phyloP scores from a whole-genome alignment of 2,329 filamentous ascomycete species.

The Fonsecaea monophora region DNA sequence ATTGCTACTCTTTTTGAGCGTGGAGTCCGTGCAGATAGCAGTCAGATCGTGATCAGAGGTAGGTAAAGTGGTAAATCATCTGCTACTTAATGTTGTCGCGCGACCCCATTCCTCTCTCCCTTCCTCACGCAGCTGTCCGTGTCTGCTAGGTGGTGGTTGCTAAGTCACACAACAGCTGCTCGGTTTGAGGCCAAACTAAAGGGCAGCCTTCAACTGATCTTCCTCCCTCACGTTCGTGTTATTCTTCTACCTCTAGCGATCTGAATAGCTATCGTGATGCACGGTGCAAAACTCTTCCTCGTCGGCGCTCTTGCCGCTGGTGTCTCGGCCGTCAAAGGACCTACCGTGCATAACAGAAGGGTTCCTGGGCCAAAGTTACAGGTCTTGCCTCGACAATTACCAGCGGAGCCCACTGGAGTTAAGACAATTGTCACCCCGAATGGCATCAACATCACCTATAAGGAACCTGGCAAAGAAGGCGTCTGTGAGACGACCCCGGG shows the following conservation, averaged over 20 bases:
- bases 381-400: slow-evolving; percentile 45
- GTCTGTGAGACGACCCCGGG: slow-evolving; percentile 63
- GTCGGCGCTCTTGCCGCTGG: slow-evolving; percentile 24
- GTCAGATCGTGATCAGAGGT: slow-evolving; percentile 9
- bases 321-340: slow-evolving; percentile 29
- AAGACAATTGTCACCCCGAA: slow-evolving; percentile 49
- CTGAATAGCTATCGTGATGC: slow-evolving; percentile 16
- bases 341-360: slow-evolving; percentile 32
- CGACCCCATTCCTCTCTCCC: slow-evolving; percentile 4
- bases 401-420: slow-evolving; percentile 48
- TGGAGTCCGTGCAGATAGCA: neutral
- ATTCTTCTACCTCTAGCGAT: neutral
- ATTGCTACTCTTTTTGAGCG: slow-evolving; percentile 13
- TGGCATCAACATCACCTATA: slow-evolving; percentile 63
- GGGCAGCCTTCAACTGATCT: neutral
- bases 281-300: slow-evolving; percentile 9
- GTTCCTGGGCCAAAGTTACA: slow-evolving; percentile 31
- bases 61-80: neutral
- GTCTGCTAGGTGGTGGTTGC: neutral
- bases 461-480: slow-evolving; percentile 59
- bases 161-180: slow-evolving; percentile 8
- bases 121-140: slow-evolving; percentile 10
- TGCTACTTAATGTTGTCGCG: slow-evolving; percentile 23
- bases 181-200: neutral
- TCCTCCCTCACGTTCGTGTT: neutral